These are phyloP conservation scores for Cryptococcus sp. DNA, from an alignment of 1,284 basidiomycete species.

Conservation along the genomic window DNA sequence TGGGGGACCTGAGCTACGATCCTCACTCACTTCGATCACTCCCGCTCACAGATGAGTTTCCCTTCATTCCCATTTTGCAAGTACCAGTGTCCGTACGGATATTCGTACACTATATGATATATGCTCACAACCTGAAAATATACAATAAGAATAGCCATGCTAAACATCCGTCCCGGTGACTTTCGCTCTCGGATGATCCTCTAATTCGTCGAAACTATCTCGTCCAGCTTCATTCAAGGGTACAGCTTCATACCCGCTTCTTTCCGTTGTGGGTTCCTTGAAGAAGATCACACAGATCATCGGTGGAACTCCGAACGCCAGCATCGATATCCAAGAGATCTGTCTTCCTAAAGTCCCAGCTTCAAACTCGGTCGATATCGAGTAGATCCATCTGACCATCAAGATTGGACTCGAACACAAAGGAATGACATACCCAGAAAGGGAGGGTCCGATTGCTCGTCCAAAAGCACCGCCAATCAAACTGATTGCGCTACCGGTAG, in stretches of 20 bases:
- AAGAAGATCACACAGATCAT: constrained; percentile 9
- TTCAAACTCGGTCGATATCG: constrained; percentile 18
- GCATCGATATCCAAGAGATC: constrained; percentile 20
- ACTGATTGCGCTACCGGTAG: constrained; percentile 21
- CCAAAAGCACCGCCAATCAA: constrained; percentile 19
- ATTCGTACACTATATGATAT: no score
- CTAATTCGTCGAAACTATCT: not conserved
- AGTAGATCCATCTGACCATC: constrained; percentile 21
- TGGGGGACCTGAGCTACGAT: no score
- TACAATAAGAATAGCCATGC: no score
- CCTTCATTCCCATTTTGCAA: no score
- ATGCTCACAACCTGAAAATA: no score
- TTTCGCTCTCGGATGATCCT: not conserved
- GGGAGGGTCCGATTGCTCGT: constrained; percentile 17
- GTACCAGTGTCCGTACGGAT: no score
- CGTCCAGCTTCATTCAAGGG: constrained; percentile 3
- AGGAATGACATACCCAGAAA: constrained; percentile 10
- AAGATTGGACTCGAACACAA: not conserved
- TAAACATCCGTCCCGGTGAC: not conserved
- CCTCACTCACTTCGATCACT: no score
- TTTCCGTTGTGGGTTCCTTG: not conserved
- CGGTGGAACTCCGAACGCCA: constrained; percentile 9
- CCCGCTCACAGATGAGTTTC: no score
- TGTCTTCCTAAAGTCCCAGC: constrained; percentile 18
- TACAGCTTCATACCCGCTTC: constrained; percentile 13